Evolutionary conservation across 495 filamentous ascomycete genomes (phyloP), one percentile per base, ranked within the genome.

Genomic region (Schizothecium vesticola): DNA sequence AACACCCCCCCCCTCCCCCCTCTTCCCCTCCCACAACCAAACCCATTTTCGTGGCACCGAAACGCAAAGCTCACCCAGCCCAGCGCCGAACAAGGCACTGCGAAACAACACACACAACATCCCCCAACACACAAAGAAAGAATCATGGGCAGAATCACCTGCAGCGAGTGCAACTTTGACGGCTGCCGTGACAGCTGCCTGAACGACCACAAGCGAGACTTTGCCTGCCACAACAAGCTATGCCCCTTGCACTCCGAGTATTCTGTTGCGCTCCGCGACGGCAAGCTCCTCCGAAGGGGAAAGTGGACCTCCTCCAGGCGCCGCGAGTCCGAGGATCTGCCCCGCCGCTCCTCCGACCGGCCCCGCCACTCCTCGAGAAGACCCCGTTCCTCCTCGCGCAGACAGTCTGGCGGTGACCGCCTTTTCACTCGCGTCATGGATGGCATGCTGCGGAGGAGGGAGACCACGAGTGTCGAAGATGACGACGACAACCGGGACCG

Each of bases 171-270:
- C 16, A 43, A 12, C 8, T 10, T 11, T 22, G 12, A 22, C 19
- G 25, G 25, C 22, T 70, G 68, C 68, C 22, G 25, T 1, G 11
- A 26, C 21, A n/a, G 22, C 31, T 70, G 68, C 36, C 36, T 66
- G 21, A 26, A 66, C 11, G 3, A 16, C 0, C 68, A 70, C 61
- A n/a, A 11, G 51, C 29, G 3, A 9, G 51, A 16, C 9, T 64
- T 28, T 23, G 28, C 21, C 1, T 68, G 67, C 51, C 67, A 68
- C 55, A 68, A 68, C 56, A 8, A 21, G 22, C 19, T 21, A 3
- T 61, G 59, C 25, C 26, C 25, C 19, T 28, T 61, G n/a, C 25
- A 61, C 59, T 4, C 1, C 1, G 28, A 43, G 36, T 19, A 5
- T 26, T 26, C 16, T 9, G 13, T 23, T 3, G 12, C 21, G 22